Percentiles rank a stretch among this genome's conserved stretches.
Evolutionary conservation across 768 basidiomycete genomes (phyloP).

Genomic region (Nevesoporus exiguus): DNA sequence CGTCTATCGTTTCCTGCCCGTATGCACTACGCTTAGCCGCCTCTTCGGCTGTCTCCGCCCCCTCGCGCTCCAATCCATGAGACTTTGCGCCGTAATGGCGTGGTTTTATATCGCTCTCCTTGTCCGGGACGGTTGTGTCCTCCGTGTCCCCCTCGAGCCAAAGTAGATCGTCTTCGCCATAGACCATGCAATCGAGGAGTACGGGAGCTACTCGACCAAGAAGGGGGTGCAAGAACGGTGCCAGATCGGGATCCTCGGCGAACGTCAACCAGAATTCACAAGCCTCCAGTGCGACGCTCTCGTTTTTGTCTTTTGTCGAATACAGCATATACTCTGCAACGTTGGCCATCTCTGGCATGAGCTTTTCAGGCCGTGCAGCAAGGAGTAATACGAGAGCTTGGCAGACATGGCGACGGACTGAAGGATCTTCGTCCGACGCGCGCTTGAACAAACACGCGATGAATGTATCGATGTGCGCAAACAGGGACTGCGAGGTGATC

Average conservation of each 20-base stretch:
- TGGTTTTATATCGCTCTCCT: conserved; percentile 94
- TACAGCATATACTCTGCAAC: conserved; percentile 99
- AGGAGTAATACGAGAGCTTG: conserved; percentile 92
- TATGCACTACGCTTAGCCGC: conserved; percentile 53
- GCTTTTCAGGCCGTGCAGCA: conserved; percentile 89
- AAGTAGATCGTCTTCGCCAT: conserved; percentile 92
- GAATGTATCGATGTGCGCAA: conserved; percentile 88
- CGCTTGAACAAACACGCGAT: conserved; percentile 92
- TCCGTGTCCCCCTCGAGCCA: conserved; percentile 93
- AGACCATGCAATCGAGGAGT: conserved; percentile 95
- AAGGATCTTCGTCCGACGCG: conserved; percentile 91
- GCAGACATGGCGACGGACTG: conserved; percentile 93
- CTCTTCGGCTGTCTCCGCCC: conserved; percentile 36
- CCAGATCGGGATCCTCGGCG: conserved; percentile 89
- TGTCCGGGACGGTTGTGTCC: conserved; percentile 87
- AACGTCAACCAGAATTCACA: conserved; percentile 99
- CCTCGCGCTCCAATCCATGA: conserved; percentile 80
- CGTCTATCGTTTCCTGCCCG: conserved; percentile 78
- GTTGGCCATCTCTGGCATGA: conserved; percentile 92
- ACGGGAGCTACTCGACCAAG: conserved; percentile 92
- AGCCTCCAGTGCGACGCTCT: conserved; percentile 93
- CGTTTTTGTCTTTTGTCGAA: conserved; percentile 96
- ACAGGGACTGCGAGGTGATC: conserved; percentile 81
- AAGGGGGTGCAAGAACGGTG: conserved; percentile 78
- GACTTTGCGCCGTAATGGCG: conserved; percentile 84